Evolutionary conservation across 1,139 yeast genomes (phyloP).

Genomic region (Nakaseomyces delphensis): DNA sequence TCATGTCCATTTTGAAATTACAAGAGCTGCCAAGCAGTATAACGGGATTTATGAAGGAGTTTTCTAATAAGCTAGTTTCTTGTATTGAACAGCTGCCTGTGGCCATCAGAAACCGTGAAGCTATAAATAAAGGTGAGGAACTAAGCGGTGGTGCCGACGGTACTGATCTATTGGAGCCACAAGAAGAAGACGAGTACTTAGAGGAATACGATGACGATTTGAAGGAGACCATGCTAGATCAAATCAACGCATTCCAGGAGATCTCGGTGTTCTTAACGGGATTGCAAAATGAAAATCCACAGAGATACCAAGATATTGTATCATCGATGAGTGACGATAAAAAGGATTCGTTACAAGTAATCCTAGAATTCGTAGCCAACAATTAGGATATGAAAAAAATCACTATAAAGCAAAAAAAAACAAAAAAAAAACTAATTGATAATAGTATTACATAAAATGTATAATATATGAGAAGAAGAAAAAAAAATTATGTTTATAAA

Average conservation of each 20-base stretch:
- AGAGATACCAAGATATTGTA: conserved; percentile 31
- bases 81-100: conserved; percentile 56
- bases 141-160: conserved; percentile 33
- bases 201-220: conserved; percentile 51
- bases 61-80: conserved; percentile 40
- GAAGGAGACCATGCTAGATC: conserved; percentile 68
- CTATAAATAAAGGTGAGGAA: conserved; percentile 38
- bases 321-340: conserved; percentile 27
- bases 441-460: neutral
- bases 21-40: conserved; percentile 34
- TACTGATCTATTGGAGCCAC: conserved; percentile 33
- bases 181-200: conserved; percentile 37
- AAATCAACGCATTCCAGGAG: conserved; percentile 51
- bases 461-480: conserved; percentile 5
- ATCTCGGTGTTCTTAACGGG: conserved; percentile 31
- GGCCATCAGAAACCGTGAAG: conserved; percentile 60
- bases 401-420: neutral
- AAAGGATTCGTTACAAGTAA: conserved; percentile 25
- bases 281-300: conserved; percentile 25
- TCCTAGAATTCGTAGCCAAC: conserved; percentile 26
- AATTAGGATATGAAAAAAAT: neutral
- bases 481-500: neutral
- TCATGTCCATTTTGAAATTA: conserved; percentile 40
- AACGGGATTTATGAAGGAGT: conserved; percentile 29
- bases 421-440: neutral